Base-by-base conservation (phyloP, 2,329 filamentous ascomycete species). In the Alternaria incomplexa region DNA sequence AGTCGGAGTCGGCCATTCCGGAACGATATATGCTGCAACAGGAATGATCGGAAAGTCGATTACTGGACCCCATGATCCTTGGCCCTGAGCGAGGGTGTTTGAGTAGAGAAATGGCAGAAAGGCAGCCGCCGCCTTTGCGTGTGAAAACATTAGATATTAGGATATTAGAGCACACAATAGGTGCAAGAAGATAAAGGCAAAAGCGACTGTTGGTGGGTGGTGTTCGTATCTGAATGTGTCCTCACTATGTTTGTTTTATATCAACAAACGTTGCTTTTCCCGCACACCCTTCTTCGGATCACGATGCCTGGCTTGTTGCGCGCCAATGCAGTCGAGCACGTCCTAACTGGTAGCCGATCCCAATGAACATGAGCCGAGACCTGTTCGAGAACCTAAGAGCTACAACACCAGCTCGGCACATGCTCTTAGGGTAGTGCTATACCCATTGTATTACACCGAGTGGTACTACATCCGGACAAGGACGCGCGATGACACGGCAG, bases 21-120 rank as follows among this genome's bases (percentile, higher is more conserved):
- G 71, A 6, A 73, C 59, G 4, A 72, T 61, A 40, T 69, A 71
- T 4, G 68, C 68, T 7, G 65, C 69, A 12, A 71, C 71, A 3
- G 70, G 69, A 32, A 73, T 72, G 36, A 73, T 57, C 3, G 68
- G 68, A 28, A 72, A 66, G 1, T 64, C 26, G 23, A 72, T 70
- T 6, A 72, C 55, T 9, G 64, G 46, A n/a, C 62, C 43, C 64
- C 66, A 67, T 62, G 60, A 61, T 58, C 65, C 65, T 25, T 60
- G 20, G 6, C 32, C 44, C 46, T 65, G 60, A 51, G 58, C 64
- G 47, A 61, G 5, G 8, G 53, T 55, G 6, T 13, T 25, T 12
- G 48, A 52, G 48, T 36, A 52, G 30, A 36, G 20, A 20, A 52
- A 40, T 20, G 48, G 30, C 48, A 52, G 48, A n/a, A 52, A 23